A percentile compares a stretch with the other conserved stretches of the same genome.
Conservation (phyloP, 495 filamentous ascomycete species). For the Xylaria sp. region DNA sequence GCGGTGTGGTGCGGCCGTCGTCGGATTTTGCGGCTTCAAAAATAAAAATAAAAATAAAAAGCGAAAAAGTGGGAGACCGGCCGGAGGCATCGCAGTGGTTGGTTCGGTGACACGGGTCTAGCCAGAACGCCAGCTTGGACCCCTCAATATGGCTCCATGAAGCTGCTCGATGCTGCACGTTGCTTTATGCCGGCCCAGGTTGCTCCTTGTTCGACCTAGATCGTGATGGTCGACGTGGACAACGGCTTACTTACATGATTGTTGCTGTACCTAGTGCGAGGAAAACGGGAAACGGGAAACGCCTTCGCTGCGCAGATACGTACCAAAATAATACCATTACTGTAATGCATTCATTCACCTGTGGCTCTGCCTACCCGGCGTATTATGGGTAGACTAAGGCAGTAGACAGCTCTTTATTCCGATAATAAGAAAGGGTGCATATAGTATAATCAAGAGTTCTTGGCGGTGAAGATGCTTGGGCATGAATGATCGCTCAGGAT, state of each 20-base stretch:
- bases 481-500: background rate
- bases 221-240: conserved; percentile 2
- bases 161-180: conserved; percentile 16
- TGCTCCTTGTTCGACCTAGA: conserved; percentile 14
- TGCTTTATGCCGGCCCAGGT: conserved; percentile 16
- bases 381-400: background rate
- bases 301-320: background rate
- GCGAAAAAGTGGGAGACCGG: conserved; percentile 15
- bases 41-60: background rate
- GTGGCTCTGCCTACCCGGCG: background rate
- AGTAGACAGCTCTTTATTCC: background rate
- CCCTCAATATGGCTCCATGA: conserved; percentile 21
- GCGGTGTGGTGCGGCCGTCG: conserved; percentile 19
- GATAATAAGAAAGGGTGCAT: background rate
- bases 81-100: background rate
- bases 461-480: background rate
- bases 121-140: conserved; percentile 7
- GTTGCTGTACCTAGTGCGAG: background rate
- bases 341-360: background rate
- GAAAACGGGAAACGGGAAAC: background rate
- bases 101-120: conserved; percentile 21
- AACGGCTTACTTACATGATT: background rate
- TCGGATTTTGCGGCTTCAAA: conserved; percentile 25
- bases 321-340: too few species aligned
- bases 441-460: background rate